Evolutionary conservation across 108 stramenopile species (phyloP).

Genomic region (Skeletonema costatum): DNA sequence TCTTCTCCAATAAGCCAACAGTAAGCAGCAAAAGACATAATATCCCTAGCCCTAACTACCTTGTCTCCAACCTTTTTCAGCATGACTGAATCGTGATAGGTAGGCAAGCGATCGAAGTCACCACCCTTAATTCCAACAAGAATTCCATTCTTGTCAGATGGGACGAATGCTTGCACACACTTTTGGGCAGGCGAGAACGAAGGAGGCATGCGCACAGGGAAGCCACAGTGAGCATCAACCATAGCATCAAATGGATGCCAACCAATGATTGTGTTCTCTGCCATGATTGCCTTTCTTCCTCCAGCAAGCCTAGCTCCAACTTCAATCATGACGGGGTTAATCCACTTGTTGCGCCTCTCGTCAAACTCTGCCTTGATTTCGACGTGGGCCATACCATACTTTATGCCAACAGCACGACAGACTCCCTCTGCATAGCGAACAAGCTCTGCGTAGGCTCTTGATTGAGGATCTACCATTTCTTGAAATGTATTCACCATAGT

Average conservation of each 20-base stretch:
- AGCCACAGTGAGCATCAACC: constrained; percentile 64
- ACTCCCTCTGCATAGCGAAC: constrained; percentile 63
- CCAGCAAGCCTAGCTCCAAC: constrained; percentile 62
- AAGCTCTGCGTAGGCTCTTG: constrained; percentile 24
- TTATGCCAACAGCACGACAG: constrained; percentile 61
- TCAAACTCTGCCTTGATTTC: constrained; percentile 52
- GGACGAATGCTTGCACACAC: constrained; percentile 46
- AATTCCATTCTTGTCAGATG: constrained; percentile 53
- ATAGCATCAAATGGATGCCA: constrained; percentile 64
- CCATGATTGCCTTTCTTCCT: constrained; percentile 65
- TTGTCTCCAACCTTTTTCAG: constrained; percentile 46
- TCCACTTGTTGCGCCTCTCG: constrained; percentile 31
- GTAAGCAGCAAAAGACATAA: constrained; percentile 54
- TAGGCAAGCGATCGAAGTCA: constrained; percentile 53
- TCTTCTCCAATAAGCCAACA: constrained; percentile 56
- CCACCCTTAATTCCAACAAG: constrained; percentile 35
- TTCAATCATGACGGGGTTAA: constrained; percentile 58
- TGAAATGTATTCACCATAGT: constrained; percentile 58
- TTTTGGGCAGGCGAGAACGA: constrained; percentile 44
- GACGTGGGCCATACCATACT: constrained; percentile 57
- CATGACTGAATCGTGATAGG: constrained; percentile 40
- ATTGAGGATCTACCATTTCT: constrained; percentile 57
- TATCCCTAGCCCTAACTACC: constrained; percentile 42
- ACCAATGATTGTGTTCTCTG: constrained; percentile 43
- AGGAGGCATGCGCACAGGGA: constrained; percentile 55